These are phyloP conservation scores for Rhazya stricta DNA, from an alignment of 257 asterid genomes.

Conservation along the genomic window DNA sequence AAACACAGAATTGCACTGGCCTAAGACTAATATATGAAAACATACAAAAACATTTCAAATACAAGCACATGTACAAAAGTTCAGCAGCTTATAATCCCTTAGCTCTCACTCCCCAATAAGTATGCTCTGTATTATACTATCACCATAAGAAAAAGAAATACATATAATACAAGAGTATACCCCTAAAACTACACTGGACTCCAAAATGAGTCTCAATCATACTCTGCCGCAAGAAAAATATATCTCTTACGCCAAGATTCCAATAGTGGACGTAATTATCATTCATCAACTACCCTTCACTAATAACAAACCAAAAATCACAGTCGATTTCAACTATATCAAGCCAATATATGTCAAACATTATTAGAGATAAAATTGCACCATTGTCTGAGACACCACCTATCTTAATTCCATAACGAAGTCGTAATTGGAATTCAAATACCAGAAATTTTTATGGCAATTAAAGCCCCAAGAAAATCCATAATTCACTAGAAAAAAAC, in stretches of 20 bases:
- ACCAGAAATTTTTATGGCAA: not conserved
- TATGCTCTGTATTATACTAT: not conserved
- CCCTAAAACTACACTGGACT: not conserved
- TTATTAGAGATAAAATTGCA: not conserved
- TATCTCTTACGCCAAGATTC: not conserved
- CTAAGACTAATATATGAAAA: not conserved
- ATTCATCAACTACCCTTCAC: not conserved
- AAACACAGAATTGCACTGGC: not conserved
- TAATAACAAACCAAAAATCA: not conserved
- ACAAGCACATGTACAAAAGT: not conserved
- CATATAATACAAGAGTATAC: not conserved
- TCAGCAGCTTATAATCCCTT: not conserved
- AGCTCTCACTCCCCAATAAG: not conserved
- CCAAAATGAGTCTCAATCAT: not conserved
- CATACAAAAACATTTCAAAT: not conserved
- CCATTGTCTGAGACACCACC: not conserved
- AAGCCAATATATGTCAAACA: not conserved
- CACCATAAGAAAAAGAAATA: not conserved
- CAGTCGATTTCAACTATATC: not conserved
- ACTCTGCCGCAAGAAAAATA: not conserved
- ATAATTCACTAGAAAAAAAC: conserved; percentile 7
- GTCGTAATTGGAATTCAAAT: not conserved
- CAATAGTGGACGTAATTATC: not conserved
- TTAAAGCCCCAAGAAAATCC: not conserved
- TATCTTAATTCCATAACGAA: not conserved